Base-by-base conservation (phyloP, 1,284 basidiomycete species). In the Trametes pubescens region DNA sequence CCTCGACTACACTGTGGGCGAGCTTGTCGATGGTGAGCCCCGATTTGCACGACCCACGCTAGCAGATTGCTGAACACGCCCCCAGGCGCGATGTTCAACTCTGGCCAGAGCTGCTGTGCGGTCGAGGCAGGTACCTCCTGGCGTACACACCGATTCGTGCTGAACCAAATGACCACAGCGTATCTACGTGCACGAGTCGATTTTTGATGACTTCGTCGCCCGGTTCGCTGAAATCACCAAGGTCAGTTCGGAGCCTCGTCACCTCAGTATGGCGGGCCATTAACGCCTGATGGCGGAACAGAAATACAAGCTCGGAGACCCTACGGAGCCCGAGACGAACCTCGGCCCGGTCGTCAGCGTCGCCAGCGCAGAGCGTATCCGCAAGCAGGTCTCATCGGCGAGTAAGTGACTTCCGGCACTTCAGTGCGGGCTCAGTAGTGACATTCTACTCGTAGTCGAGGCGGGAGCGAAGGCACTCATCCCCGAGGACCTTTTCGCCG, bases 271-370 rank as follows among this genome's bases (percentile, higher is more conserved):
- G 11, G 2, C 26, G 24, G 1, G 18, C 18, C 34, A 9, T 29
- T 49, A 21, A 54, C 22, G 26, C 52, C 37, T 22, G 4, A 7
- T 6, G 5, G 18, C 46, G 24, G n/a, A 8, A 18, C 56, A 91
- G 92, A 80, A 79, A 70, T 96, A 95, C 79, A 89, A 86, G 70
- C 86, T 98, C 11, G 95, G 93, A 4, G 94, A 98, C 74, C 96
- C 96, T 0, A 92, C 89, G 0, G 78, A 85, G 51, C 75, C 85
- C 8, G 84, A 86, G 14, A 93, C 90, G 1, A 94, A 89, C 35
- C 85, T 99, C 14, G 96, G 96, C 0, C 96, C 96, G 0, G 96
- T 99, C 5, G 90, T 98, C 67, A 95, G 92, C 66, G 76, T 95
- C 2, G 90, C 92, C 2, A 93, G 92, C 68, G 95, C 95, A 0